Conservation (phyloP, 83 land plant species). For the Larix sibirica region DNA sequence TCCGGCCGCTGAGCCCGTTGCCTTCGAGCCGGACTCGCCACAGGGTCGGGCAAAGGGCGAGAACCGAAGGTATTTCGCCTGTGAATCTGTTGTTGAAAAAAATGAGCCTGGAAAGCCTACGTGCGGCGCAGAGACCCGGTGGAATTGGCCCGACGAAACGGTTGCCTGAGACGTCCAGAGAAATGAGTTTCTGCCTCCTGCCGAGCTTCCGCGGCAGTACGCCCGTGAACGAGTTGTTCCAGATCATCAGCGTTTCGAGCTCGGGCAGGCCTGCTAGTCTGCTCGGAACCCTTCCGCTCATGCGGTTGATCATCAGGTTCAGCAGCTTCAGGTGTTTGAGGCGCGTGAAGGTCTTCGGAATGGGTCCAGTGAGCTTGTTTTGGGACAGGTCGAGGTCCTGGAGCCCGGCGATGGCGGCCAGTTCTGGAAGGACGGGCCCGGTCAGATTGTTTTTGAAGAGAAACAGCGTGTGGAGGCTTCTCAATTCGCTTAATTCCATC, state of each 20-base stretch:
- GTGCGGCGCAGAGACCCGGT: slow-evolving; percentile 43
- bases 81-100: slow-evolving; percentile 55
- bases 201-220: slow-evolving; percentile 51
- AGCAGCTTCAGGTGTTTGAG: slow-evolving; percentile 43
- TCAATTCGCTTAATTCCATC: slow-evolving; percentile 34
- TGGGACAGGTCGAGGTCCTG: slow-evolving; percentile 44
- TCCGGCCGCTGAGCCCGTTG: slow-evolving; percentile 53
- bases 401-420: slow-evolving; percentile 27
- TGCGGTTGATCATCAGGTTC: slow-evolving; percentile 47
- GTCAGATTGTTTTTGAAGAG: slow-evolving; percentile 48
- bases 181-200: slow-evolving; percentile 31
- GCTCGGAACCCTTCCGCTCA: slow-evolving; percentile 49
- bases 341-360: slow-evolving; percentile 44
- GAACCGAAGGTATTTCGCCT: slow-evolving; percentile 41
- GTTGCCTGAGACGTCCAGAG: slow-evolving; percentile 59
- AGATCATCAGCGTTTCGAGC: slow-evolving; percentile 45
- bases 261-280: slow-evolving; percentile 41
- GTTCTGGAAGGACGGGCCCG: slow-evolving; percentile 35
- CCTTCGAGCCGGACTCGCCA: slow-evolving; percentile 38
- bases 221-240: slow-evolving; percentile 62
- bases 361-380: slow-evolving; percentile 43
- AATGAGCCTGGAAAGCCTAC: slow-evolving; percentile 40
- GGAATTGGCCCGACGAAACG: slow-evolving; percentile 45
- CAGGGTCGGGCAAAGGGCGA: slow-evolving; percentile 58
- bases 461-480: slow-evolving; percentile 46